phyloP scores from a whole-genome alignment of 2,329 filamentous ascomycete genomes.

The Madurella fahalii region DNA sequence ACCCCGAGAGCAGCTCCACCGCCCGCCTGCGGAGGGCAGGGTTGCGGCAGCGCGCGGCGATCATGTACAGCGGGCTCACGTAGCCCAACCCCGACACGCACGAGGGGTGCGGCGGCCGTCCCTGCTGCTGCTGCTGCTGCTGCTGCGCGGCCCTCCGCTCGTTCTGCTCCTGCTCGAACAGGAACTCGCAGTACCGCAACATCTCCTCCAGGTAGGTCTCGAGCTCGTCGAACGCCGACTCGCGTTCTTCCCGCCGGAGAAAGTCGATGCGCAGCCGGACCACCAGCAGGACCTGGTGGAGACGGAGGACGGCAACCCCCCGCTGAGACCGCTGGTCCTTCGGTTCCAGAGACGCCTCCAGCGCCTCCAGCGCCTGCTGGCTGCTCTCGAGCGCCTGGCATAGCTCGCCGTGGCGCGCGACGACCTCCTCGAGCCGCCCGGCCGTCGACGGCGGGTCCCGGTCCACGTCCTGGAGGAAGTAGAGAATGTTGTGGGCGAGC shows the following conservation, averaged over 20 bases:
- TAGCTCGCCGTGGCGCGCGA: constrained; percentile 12
- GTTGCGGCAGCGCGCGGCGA: constrained; percentile 18
- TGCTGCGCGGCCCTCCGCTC: neutral
- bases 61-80: constrained; percentile 18
- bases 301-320: constrained; percentile 8
- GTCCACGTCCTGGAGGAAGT: constrained; percentile 12
- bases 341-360: neutral
- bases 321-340: neutral
- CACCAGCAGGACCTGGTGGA: constrained; percentile 11
- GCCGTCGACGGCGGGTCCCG: neutral
- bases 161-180: neutral
- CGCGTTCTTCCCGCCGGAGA: constrained; percentile 13
- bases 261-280: constrained; percentile 17
- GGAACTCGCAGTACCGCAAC: constrained; percentile 11
- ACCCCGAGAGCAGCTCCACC: neutral
- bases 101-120: neutral
- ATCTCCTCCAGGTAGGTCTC: constrained; percentile 16
- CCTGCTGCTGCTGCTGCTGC: neutral
- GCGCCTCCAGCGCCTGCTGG: constrained; percentile 12
- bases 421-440: neutral
- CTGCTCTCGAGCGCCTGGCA: constrained; percentile 17
- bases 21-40: constrained; percentile 9
- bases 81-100: constrained; percentile 19
- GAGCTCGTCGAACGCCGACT: constrained; percentile 13
- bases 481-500: constrained; percentile 13